Conservation (phyloP, 1,139 yeast species). For the Candida mesenterica region DNA sequence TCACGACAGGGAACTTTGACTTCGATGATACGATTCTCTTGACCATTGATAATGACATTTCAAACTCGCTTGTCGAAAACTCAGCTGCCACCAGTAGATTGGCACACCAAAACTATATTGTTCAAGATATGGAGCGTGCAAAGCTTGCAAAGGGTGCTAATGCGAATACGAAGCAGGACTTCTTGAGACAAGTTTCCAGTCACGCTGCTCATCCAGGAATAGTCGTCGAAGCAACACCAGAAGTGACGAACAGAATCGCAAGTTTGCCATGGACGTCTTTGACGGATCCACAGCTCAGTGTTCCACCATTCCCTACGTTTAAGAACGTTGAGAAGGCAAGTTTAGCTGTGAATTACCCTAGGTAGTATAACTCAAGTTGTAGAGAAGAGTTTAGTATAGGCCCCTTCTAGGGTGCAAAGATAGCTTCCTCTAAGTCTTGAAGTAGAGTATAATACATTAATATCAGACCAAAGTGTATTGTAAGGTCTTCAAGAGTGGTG, state of each 20-base stretch:
- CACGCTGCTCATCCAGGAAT: slow-evolving; percentile 67
- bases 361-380: slow-evolving; percentile 13
- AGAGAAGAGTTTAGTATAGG: too few relatives aligned
- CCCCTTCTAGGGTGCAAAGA: too few relatives aligned
- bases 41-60: slow-evolving; percentile 22
- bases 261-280: slow-evolving; percentile 27
- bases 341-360: slow-evolving; percentile 33
- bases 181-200: slow-evolving; percentile 31
- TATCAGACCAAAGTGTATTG: too few relatives aligned
- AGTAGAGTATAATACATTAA: too few relatives aligned
- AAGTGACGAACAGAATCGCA: slow-evolving; percentile 47
- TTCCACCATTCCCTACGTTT: slow-evolving; percentile 54
- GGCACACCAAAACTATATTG: slow-evolving; percentile 21
- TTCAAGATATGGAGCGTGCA: slow-evolving; percentile 16
- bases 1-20: slow-evolving; percentile 8
- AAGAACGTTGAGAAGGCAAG: slow-evolving; percentile 62
- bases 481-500: too few relatives aligned
- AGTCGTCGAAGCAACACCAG: slow-evolving; percentile 50
- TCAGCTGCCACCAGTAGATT: slow-evolving; percentile 23
- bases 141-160: slow-evolving; percentile 7
- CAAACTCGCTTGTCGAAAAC: slow-evolving; percentile 30
- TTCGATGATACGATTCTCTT: slow-evolving; percentile 20
- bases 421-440: too few relatives aligned
- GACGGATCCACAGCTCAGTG: slow-evolving; percentile 16
- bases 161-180: slow-evolving; percentile 23